Percentiles rank a stretch among this genome's conserved stretches.
phyloP scores from a whole-genome alignment of 2,329 filamentous ascomycete genomes.

The Metarhizium guizhouense region DNA sequence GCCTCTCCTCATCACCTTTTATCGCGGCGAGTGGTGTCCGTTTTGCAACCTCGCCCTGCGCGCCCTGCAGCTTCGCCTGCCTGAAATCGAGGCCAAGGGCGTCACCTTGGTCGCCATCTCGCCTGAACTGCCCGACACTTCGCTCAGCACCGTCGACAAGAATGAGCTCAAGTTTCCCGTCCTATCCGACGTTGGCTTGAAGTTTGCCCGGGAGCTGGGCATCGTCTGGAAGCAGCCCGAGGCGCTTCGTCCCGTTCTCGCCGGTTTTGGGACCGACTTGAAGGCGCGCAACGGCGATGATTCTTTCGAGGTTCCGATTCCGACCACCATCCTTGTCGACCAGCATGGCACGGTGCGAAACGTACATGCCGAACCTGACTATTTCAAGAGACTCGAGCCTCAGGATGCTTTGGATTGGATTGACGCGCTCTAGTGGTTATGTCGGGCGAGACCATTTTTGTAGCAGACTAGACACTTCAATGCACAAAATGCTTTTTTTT shows the following conservation, averaged over 20 bases:
- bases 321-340: constrained; percentile 29
- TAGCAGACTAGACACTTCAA: not conserved
- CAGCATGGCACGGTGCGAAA: constrained; percentile 25
- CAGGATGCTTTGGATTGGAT: constrained; percentile 24
- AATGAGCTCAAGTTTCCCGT: constrained; percentile 21
- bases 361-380: constrained; percentile 26
- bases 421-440: constrained; percentile 12
- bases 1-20: constrained; percentile 33
- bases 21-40: constrained; percentile 37
- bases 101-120: constrained; percentile 33
- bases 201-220: constrained; percentile 25
- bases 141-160: constrained; percentile 29
- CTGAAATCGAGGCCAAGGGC: constrained; percentile 25
- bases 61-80: constrained; percentile 25
- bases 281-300: constrained; percentile 26
- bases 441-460: not conserved
- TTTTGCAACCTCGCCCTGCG: constrained; percentile 33
- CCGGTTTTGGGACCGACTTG: not conserved
- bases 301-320: constrained; percentile 27
- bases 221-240: constrained; percentile 20
- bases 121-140: constrained; percentile 16
- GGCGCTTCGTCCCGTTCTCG: constrained; percentile 16
- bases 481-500: too few species aligned
- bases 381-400: constrained; percentile 27
- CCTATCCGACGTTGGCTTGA: constrained; percentile 28